Percentiles rank a stretch among this genome's conserved stretches.
These are phyloP conservation scores for Pugionium cornutum DNA, from an alignment of 345 rosid species.

Conservation along the genomic window DNA sequence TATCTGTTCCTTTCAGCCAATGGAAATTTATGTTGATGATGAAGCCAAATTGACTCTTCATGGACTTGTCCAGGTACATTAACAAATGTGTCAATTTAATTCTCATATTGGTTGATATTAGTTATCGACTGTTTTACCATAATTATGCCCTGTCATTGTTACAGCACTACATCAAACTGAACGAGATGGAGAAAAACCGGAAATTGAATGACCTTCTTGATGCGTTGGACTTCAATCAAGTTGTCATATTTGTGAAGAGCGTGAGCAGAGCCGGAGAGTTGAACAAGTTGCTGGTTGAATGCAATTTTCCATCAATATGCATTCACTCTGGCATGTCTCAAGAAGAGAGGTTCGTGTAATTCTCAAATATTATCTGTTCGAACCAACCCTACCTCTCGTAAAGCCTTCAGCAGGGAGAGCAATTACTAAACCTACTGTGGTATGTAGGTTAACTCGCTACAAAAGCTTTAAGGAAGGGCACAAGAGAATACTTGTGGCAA, in stretches of 20 bases:
- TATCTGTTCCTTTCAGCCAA: slow-evolving; percentile 93
- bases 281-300: slow-evolving; percentile 90
- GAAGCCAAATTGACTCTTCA: slow-evolving; percentile 99
- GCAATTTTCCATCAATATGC: slow-evolving; percentile 97
- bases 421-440: neutral
- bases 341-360: slow-evolving; percentile 75
- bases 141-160: neutral
- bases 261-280: slow-evolving; percentile 94
- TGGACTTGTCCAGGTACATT: slow-evolving; percentile 92
- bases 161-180: slow-evolving; percentile 98
- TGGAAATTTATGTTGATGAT: slow-evolving; percentile 98
- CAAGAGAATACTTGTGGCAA: slow-evolving; percentile 94
- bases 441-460: slow-evolving; percentile 85
- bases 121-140: neutral
- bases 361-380: neutral
- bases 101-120: neutral
- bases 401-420: neutral
- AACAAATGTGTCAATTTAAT: neutral
- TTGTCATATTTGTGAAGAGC: slow-evolving; percentile 95
- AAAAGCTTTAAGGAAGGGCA: slow-evolving; percentile 98
- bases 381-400: neutral
- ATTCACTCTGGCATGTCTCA: slow-evolving; percentile 99
- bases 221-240: slow-evolving; percentile 98
- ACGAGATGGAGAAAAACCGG: slow-evolving; percentile 92
- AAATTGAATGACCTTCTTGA: slow-evolving; percentile 97